A percentile compares a stretch with the other conserved stretches of the same genome.
These are phyloP conservation scores for Peronospora tabacina DNA, from an alignment of 352 stramenopile species.

Conservation along the genomic window DNA sequence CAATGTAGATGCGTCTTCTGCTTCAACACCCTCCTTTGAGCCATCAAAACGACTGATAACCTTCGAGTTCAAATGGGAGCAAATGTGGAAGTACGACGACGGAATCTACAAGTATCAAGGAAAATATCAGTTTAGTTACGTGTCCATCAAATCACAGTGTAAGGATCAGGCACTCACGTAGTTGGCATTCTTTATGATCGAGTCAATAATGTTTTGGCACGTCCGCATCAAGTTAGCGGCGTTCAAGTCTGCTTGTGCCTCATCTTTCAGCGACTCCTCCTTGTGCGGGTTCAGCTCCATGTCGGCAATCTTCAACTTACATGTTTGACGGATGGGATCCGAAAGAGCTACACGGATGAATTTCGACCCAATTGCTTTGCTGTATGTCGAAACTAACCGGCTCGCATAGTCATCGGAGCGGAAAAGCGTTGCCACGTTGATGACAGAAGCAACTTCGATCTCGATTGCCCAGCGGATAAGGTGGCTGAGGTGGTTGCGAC, in stretches of 20 bases:
- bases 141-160: background rate
- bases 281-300: slow-evolving; percentile 67
- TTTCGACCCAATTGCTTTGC: slow-evolving; percentile 59
- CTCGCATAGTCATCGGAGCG: slow-evolving; percentile 71
- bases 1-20: slow-evolving; percentile 46
- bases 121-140: slow-evolving; percentile 1
- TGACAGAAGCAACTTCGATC: slow-evolving; percentile 61
- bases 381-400: slow-evolving; percentile 64
- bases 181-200: slow-evolving; percentile 58
- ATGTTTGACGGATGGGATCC: slow-evolving; percentile 56
- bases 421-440: slow-evolving; percentile 74
- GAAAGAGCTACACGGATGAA: slow-evolving; percentile 57
- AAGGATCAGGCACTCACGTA: slow-evolving; percentile 16
- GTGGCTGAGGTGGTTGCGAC: slow-evolving; percentile 44
- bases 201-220: slow-evolving; percentile 78
- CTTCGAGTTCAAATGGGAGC: slow-evolving; percentile 62
- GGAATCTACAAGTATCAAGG: slow-evolving; percentile 37
- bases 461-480: slow-evolving; percentile 73
- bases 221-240: slow-evolving; percentile 75
- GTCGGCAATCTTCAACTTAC: slow-evolving; percentile 57
- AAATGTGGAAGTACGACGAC: slow-evolving; percentile 70
- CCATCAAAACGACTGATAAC: slow-evolving; percentile 66
- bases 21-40: slow-evolving; percentile 44
- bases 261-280: slow-evolving; percentile 36
- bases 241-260: slow-evolving; percentile 35